Base-by-base conservation (phyloP, 2,329 filamentous ascomycete genomes). In the Chrysoporthe cubensis region DNA sequence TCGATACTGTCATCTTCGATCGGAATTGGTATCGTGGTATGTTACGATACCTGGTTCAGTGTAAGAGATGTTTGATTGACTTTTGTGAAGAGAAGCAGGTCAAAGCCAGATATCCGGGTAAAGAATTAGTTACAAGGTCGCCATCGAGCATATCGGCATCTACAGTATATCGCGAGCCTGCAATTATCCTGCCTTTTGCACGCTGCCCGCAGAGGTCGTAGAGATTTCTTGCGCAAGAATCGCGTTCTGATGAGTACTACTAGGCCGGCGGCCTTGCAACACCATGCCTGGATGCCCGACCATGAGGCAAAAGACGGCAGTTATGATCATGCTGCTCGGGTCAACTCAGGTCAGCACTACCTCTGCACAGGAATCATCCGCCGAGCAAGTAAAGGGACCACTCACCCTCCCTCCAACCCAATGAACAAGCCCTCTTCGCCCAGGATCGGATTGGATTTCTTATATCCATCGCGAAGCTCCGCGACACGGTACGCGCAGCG, bases 401-500 rank as follows among this genome's bases (percentile, higher is more conserved):
- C 73, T 73, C 65, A 74, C 70, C 76, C 74, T 46, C 82, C 82
- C 74, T 86, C 84, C 4, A 86, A 73, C 0, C 74, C 80, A 68
- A 86, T 83, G 70, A 86, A 86, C 6, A 82, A 72, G 0, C 74
- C 71, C 73, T 87, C 76, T 40, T 85, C 75, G 56, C 74, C 74
- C 44, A 46, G 18, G 59, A 88, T 83, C 71, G 90, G 73, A 14
- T 77, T 73, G 0, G 44, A 46, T 14, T 86, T 87, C 0, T 66
- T 72, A 78, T 86, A 90, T 2, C 88, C 87, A 34, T 85, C 79
- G 66, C 82, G 83, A 68, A 90, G 75, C 76, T 90, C 88, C 0
- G 82, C 84, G 32, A 89, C 82, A 32, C 88, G 82, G 73, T 88
- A 91, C 26, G 84, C 81, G 63, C 84, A 88, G 8, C 88, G 79